phyloP scores from a whole-genome alignment of 2,329 filamentous ascomycete species.

The Cladorrhinum sp. region DNA sequence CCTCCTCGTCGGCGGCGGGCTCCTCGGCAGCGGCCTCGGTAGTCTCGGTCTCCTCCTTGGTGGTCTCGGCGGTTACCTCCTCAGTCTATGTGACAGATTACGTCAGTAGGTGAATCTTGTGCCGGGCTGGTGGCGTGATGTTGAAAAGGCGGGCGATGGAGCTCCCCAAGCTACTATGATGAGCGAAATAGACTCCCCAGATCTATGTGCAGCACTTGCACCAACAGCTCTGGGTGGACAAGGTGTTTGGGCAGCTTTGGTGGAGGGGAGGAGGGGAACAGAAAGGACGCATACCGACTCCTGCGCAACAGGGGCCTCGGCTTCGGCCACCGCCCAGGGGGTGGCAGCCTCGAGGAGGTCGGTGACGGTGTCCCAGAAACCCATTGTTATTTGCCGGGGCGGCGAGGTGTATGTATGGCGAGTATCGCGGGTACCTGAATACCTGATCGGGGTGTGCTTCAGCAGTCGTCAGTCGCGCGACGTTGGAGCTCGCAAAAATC shows the following conservation, averaged over 20 bases:
- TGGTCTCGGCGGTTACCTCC: slow-evolving; percentile 34
- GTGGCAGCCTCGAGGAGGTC: slow-evolving; percentile 63
- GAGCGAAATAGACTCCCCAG: neutral
- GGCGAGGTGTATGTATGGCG: slow-evolving; percentile 23
- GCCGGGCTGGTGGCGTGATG: neutral
- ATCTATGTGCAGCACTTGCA: neutral
- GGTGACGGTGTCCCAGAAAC: slow-evolving; percentile 63
- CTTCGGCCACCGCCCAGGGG: slow-evolving; percentile 63
- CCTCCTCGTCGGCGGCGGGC: slow-evolving; percentile 56
- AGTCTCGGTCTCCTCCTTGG: slow-evolving; percentile 23
- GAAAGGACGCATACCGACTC: slow-evolving; percentile 39
- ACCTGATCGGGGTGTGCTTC: slow-evolving; percentile 19
- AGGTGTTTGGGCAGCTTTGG: neutral
- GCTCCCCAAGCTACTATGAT: slow-evolving; percentile 10
- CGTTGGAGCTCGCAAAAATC: slow-evolving; percentile 36
- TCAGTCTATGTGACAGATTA: slow-evolving; percentile 35
- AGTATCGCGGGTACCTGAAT: neutral
- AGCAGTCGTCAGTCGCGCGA: slow-evolving; percentile 24
- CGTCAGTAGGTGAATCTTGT: slow-evolving; percentile 13
- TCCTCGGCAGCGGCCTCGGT: slow-evolving; percentile 31
- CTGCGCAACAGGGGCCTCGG: slow-evolving; percentile 62
- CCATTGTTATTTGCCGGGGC: slow-evolving; percentile 52
- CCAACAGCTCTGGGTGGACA: neutral
- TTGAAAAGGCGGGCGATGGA: neutral
- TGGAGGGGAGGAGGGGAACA: neutral